phyloP scores from a whole-genome alignment of 2,329 filamentous ascomycete species.

The Cladosporium sp. region DNA sequence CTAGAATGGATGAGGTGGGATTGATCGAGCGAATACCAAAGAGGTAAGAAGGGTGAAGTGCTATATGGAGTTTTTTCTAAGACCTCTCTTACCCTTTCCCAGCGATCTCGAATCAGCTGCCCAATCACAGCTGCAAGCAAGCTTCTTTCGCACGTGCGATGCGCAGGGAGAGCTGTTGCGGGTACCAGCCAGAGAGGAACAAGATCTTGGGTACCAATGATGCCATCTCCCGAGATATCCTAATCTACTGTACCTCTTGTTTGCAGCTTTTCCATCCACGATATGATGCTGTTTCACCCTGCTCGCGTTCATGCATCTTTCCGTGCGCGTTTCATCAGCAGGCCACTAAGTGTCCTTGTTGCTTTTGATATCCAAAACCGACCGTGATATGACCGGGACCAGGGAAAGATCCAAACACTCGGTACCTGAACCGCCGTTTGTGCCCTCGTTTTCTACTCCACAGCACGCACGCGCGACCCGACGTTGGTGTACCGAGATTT shows the following conservation, averaged over 20 bases:
- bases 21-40: neutral
- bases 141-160: neutral
- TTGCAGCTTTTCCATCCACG: neutral
- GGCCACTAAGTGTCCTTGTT: too few species aligned
- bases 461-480: neutral
- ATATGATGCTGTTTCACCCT: neutral
- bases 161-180: constrained; percentile 1
- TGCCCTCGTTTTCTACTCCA: neutral
- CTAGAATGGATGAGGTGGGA: neutral
- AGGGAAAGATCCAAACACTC: neutral
- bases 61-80: neutral
- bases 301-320: neutral
- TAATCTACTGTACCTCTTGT: neutral
- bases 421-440: neutral
- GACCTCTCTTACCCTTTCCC: too few species aligned
- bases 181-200: neutral
- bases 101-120: neutral
- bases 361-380: neutral
- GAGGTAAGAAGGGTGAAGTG: neutral
- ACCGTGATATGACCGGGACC: neutral
- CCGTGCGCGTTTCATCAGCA: neutral
- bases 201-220: neutral
- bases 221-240: constrained; percentile 1
- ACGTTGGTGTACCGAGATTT: constrained; percentile 6
- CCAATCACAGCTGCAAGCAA: constrained; percentile 5